Base-by-base conservation (phyloP, 164 flowering plant genomes). In the Chloranthus sessilifolius region DNA sequence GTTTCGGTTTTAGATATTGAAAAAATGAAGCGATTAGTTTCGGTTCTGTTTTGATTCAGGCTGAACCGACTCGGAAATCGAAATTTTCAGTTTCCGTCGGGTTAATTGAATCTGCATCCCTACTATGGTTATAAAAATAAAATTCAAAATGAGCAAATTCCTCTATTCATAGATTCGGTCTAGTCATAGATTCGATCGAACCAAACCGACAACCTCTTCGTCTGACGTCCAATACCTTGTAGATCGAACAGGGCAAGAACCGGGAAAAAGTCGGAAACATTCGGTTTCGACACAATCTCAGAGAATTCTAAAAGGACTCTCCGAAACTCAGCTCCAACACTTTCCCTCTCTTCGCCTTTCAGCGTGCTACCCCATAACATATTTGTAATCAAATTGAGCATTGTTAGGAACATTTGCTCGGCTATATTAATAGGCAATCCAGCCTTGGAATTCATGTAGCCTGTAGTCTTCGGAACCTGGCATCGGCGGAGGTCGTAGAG, bases 211-310 rank as follows among this genome's bases (percentile, higher is more conserved):
- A 43, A 1, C 43, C 41, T 41, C 56, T 47, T 52, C 23, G 16
- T 16, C 7, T 42, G 8, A 44, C 37, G 49, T 26, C n/a, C 66
- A 1, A 61, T 23, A 1, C 66, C 60, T 34, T 66, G 71, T 1
- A 61, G 0, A 27, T 62, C 71, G 30, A 67, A 50, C 48, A 49
- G 19, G 0, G 56, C 43, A 7, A 67, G 47, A 7, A 11, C 14
- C 0, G 71, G 63, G 27, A 58, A 67, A 15, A 58, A 26, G 20
- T 67, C 61, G 0, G 64, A 67, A 48, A 67, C 14, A 19, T 67
- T 63, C 4, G 64, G 53, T 15, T 27, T 41, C 1, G 43, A 56
- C 15, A 24, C 2, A 23, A 43, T 27, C 3, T 4, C 15, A 1
- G 14, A 3, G 1, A 14, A 1, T 43, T 43, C 4, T 22, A 1